Evolutionary conservation across 495 filamentous ascomycete genomes (phyloP), one percentile per base, ranked within the genome.

Genomic region (Penicillium herquei): DNA sequence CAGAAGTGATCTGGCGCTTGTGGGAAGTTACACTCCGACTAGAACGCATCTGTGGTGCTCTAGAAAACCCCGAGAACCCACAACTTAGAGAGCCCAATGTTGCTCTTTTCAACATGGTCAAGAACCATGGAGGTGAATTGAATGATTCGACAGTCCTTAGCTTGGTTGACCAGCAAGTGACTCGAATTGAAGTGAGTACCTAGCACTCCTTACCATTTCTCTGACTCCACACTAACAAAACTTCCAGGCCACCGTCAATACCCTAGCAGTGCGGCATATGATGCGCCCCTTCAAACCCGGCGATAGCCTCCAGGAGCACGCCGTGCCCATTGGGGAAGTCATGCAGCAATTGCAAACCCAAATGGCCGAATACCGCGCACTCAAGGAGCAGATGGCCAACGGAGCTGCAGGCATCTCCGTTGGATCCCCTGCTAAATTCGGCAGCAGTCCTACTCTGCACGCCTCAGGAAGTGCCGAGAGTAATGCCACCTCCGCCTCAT

Each of bases 101-200:
- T 40, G 87, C 88, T 55, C 74, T 98, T 39, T 73, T 94, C 66
- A 87, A 92, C 65, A 84, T 86, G 58, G 89, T 98, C 78, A 92
- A 85, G 76, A 82, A 87, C 53, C 78, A 86, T 55, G 90, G 88
- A 17, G 92, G 91, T 0, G 91, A 96, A 67, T 79, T 96, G 35
- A 89, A 92, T 13, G 94, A 98, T 73, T 78, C 83, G 17, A 90
- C 93, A 64, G 71, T 96, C 62, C 65, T 93, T 39, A 89, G 89
- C 63, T 87, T 98, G 67, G 81, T 98, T 61, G 93, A 96, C 65
- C 92, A 97, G 66, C 90, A 96, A 75, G 87, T 98, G 53, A 90
- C 89, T 54, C 83, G 94, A 54, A 96, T 99, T 65, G 94, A 99
- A 84, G 92, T 94, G 78, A 62, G 88, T 74, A 37, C 57, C 12